Evolutionary conservation across 176 grass and related monocot genomes (phyloP), one percentile per base, ranked within the genome.

Genomic region (Tillandsia fasciculata): DNA sequence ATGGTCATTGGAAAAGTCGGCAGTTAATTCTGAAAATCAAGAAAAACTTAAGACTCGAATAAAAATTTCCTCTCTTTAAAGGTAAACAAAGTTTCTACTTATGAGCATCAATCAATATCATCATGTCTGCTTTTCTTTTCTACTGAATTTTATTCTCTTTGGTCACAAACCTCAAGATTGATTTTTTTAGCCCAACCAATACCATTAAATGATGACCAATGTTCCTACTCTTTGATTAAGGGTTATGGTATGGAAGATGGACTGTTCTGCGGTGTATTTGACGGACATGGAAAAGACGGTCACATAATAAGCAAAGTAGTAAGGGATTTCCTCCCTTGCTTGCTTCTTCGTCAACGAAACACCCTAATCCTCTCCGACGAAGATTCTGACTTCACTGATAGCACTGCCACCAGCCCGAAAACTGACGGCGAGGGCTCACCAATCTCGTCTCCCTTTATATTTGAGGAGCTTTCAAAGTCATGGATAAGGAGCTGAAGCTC

Each of bases 201-300:
- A 42, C 33, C 33, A 42, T 42, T 42, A 42, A 42, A 42, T 42
- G 33, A 42, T 42, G 33, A 42, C 33, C 6, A 42, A 42, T 6
- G 33, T 42, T 3, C 33, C 33, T 33, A 42, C 33, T 42, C 33
- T 29, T 8, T 74, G 33, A 14, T 9, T 73, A 99, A 90, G 95
- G 80, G 54, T 94, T 94, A 67, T 90, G 90, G 9, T 84, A 75
- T 75, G 53, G 87, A 99, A 1, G 82, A 82, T 68, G 86, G 65
- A 27, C 63, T 86, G 58, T 77, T 99, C 26, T 99, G 90, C 70
- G 95, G 95, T 51, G 77, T 99, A 48, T 99, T 99, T 56, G 95
- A 99, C 48, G 95, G 95, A 0, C 95, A 99, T 26, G 95, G 95
- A 3, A 80, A 69, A 28, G 90, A 90, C 90, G 95, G 95, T 9